Evolutionary conservation across 352 stramenopile species (phyloP).

Genomic region (Pythium scleroteichum): DNA sequence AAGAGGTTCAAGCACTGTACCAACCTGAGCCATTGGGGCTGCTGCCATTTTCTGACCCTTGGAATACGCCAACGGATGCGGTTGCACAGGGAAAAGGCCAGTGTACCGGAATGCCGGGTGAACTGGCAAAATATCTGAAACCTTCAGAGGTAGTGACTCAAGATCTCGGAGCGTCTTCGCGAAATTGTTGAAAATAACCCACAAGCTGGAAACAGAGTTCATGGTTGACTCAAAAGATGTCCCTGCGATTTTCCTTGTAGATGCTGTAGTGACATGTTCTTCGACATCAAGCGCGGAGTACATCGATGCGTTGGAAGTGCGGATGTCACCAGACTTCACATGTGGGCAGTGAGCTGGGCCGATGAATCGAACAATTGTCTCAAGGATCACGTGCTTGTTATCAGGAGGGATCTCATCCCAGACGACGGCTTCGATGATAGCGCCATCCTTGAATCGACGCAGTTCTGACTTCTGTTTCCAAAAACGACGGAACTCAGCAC

Average conservation of each 20-base stretch:
- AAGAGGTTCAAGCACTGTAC: conserved; percentile 75
- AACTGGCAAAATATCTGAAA: conserved; percentile 79
- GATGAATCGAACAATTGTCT: conserved; percentile 80
- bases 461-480: conserved; percentile 89
- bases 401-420: conserved; percentile 80
- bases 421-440: conserved; percentile 88
- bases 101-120: conserved; percentile 87
- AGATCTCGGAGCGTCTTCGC: conserved; percentile 73
- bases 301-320: conserved; percentile 73
- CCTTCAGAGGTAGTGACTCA: conserved; percentile 82
- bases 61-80: conserved; percentile 85
- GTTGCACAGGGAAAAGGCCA: conserved; percentile 76
- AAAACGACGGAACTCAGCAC: conserved; percentile 80
- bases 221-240: conserved; percentile 74
- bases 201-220: conserved; percentile 73
- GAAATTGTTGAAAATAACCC: conserved; percentile 83
- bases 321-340: conserved; percentile 53
- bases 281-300: conserved; percentile 71
- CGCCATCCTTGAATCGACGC: conserved; percentile 88
- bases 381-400: conserved; percentile 69
- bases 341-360: conserved; percentile 62
- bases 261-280: conserved; percentile 32
- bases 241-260: conserved; percentile 41
- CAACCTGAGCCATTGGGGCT: conserved; percentile 59
- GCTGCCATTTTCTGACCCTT: conserved; percentile 63